Percentiles rank a stretch among this genome's conserved stretches.
Conservation (phyloP, 331 rosid genomes). For the Malus hybrid region DNA sequence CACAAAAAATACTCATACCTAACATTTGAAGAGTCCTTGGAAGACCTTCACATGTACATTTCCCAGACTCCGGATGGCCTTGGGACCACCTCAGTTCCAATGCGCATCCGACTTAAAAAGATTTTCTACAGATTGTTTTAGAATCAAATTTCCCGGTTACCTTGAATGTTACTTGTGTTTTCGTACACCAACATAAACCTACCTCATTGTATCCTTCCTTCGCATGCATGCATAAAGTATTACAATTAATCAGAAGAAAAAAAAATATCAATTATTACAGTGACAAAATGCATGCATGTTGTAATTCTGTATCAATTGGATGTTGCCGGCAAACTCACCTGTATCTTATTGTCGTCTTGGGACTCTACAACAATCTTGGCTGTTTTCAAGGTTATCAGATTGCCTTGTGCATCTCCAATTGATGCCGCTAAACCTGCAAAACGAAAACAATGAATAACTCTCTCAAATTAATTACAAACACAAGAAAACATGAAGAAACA, state of each 20-base stretch:
- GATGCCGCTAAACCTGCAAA: conserved; percentile 70
- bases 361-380: conserved; percentile 48
- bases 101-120: no score
- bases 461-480: neutral
- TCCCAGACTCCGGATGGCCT: no score
- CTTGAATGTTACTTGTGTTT: neutral
- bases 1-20: no score
- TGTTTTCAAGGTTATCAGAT: conserved; percentile 30
- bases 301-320: neutral
- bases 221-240: neutral
- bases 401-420: conserved; percentile 39
- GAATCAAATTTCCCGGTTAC: neutral
- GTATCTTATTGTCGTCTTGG: conserved; percentile 47
- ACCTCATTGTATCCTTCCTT: neutral
- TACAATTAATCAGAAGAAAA: neutral
- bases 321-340: conserved; percentile 36
- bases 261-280: neutral
- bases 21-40: no score
- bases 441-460: neutral
- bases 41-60: no score
- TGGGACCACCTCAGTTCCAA: no score
- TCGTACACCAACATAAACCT: neutral
- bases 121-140: neutral
- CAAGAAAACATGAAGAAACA: neutral
- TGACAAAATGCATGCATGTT: neutral